Percentiles rank a stretch among this genome's conserved stretches.
Conservation (phyloP, 192 early-diverging fungal genomes). For the Entomortierella parvispora region DNA sequence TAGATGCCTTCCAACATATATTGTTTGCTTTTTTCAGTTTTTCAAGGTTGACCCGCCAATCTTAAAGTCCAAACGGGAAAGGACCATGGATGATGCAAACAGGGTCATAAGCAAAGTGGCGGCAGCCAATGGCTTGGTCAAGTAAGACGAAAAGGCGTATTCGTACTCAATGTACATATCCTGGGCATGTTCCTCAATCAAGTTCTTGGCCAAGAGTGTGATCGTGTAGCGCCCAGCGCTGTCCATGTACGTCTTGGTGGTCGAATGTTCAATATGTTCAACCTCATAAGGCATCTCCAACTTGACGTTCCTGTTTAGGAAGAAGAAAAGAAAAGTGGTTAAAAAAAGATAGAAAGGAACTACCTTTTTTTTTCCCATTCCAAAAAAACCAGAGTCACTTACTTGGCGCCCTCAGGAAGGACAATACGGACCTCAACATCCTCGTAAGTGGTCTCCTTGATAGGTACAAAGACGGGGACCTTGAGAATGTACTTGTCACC, state of each 20-base stretch:
- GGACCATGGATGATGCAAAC: slow-evolving; percentile 65
- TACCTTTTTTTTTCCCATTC: neutral
- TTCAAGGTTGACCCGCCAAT: slow-evolving; percentile 53
- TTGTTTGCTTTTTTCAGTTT: slow-evolving; percentile 47
- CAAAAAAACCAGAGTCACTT: slow-evolving; percentile 16
- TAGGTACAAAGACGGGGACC: slow-evolving; percentile 73
- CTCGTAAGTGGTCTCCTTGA: slow-evolving; percentile 73
- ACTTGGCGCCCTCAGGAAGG: slow-evolving; percentile 93
- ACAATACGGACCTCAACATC: slow-evolving; percentile 76
- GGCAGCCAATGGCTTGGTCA: slow-evolving; percentile 73
- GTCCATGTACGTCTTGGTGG: slow-evolving; percentile 88
- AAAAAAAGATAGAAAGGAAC: neutral
- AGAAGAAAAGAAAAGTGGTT: neutral
- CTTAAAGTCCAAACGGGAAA: slow-evolving; percentile 66
- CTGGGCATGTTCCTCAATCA: slow-evolving; percentile 75
- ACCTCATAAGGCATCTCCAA: slow-evolving; percentile 71
- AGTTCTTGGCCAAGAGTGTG: slow-evolving; percentile 71
- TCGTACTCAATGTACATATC: slow-evolving; percentile 67
- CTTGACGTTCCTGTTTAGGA: slow-evolving; percentile 66
- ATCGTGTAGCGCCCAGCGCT: slow-evolving; percentile 89
- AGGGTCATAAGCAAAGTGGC: slow-evolving; percentile 59
- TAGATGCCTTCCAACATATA: too few relatives aligned
- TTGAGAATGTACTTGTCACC: slow-evolving; percentile 68
- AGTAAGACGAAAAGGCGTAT: slow-evolving; percentile 51
- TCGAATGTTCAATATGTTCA: slow-evolving; percentile 60